Conservation (phyloP, 2,329 filamentous ascomycete species). For the Neophaeococcomyces mojaviensis region DNA sequence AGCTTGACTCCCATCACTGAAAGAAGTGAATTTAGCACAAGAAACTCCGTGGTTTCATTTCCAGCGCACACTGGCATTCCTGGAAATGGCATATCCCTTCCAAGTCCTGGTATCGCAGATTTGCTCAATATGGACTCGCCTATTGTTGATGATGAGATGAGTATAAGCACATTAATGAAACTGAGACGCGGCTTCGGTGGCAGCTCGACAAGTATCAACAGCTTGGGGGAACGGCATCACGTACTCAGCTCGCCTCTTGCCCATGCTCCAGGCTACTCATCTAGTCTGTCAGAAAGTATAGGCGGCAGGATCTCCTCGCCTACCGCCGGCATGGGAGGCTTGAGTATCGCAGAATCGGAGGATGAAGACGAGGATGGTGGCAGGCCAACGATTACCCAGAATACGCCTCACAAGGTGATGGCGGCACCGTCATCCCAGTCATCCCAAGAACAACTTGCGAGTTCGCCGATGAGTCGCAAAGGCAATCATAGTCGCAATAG, state of each 20-base stretch:
- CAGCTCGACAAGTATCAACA: constrained; percentile 65
- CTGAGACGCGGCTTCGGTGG: constrained; percentile 74
- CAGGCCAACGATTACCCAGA: constrained; percentile 22
- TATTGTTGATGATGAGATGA: constrained; percentile 59
- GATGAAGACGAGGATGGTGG: constrained; percentile 23
- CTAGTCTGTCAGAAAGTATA: constrained; percentile 8
- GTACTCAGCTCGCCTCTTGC: constrained; percentile 31
- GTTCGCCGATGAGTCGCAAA: constrained; percentile 13
- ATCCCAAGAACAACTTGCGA: constrained; percentile 17
- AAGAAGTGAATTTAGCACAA: constrained; percentile 88
- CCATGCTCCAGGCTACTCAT: constrained; percentile 23
- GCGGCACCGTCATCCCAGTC: constrained; percentile 11
- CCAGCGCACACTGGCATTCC: constrained; percentile 42
- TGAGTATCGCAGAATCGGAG: constrained; percentile 21
- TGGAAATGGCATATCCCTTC: constrained; percentile 45
- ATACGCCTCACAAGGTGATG: constrained; percentile 20
- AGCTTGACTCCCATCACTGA: constrained; percentile 96
- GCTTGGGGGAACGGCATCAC: constrained; percentile 34
- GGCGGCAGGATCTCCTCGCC: constrained; percentile 14
- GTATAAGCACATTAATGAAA: constrained; percentile 62
- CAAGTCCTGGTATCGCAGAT: constrained; percentile 70
- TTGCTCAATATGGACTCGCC: constrained; percentile 54
- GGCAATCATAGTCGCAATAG: constrained; percentile 28
- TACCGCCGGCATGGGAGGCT: constrained; percentile 10
- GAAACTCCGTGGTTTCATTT: constrained; percentile 80